phyloP scores from a whole-genome alignment of 768 basidiomycete species.

The Boletus reticulatus region DNA sequence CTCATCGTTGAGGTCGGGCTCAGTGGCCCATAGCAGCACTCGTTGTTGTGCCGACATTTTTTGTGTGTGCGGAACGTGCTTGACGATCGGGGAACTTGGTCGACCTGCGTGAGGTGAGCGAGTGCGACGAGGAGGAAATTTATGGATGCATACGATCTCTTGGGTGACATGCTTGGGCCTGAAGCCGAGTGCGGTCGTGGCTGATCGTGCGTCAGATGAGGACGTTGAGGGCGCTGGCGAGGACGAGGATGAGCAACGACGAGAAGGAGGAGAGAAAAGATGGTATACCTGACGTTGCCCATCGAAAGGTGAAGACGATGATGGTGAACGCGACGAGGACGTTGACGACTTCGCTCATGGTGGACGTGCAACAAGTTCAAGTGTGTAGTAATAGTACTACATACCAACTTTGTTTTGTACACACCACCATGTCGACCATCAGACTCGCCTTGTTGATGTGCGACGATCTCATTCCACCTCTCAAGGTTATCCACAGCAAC shows the following conservation, averaged over 20 bases:
- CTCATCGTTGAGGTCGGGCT: constrained; percentile 78
- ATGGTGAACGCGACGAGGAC: constrained; percentile 82
- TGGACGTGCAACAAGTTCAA: background rate
- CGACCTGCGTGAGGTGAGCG: constrained; percentile 44
- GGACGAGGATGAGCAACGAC: background rate
- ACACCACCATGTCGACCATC: background rate
- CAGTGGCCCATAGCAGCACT: constrained; percentile 71
- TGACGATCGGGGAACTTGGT: constrained; percentile 68
- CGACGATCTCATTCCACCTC: constrained; percentile 50
- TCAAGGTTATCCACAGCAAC: constrained; percentile 50
- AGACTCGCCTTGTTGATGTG: constrained; percentile 59
- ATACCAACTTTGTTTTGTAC: background rate
- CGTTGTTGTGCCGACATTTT: constrained; percentile 60
- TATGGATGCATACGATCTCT: constrained; percentile 57
- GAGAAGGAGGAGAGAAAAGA: no score
- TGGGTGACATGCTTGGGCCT: constrained; percentile 74
- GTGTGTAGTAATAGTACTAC: no score
- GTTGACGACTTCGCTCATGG: constrained; percentile 81
- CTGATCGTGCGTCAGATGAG: constrained; percentile 20
- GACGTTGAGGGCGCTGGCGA: constrained; percentile 5
- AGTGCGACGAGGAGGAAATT: background rate
- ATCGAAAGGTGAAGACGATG: constrained; percentile 73
- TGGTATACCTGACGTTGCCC: constrained; percentile 64
- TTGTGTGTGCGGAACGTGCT: background rate
- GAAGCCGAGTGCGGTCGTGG: constrained; percentile 60